phyloP scores from a whole-genome alignment of 2,329 filamentous ascomycete species.

The Cladosporium sp. region DNA sequence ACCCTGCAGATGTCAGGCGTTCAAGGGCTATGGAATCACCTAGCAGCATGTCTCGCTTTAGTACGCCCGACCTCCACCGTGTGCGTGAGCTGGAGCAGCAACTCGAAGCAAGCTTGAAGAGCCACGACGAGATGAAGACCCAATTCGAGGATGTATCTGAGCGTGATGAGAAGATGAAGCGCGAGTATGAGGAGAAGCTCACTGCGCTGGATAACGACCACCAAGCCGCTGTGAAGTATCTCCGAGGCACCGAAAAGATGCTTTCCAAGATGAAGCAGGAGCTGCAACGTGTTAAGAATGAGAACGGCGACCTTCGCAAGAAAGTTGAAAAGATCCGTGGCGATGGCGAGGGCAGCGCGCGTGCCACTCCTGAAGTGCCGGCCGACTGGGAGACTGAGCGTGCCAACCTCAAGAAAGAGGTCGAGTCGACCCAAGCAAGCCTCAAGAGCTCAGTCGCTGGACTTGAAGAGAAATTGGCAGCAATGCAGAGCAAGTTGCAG shows the following conservation, averaged over 20 bases:
- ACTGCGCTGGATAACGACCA: constrained; percentile 95
- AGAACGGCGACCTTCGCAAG: constrained; percentile 78
- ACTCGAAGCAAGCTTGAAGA: constrained; percentile 71
- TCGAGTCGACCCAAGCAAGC: constrained; percentile 68
- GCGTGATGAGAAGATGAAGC: constrained; percentile 83
- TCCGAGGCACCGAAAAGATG: constrained; percentile 99
- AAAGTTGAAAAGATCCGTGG: constrained; percentile 59
- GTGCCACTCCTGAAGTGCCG: constrained; percentile 47
- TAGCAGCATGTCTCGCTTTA: constrained; percentile 63
- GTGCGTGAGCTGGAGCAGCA: constrained; percentile 86
- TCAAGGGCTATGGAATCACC: constrained; percentile 73
- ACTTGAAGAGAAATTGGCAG: constrained; percentile 70
- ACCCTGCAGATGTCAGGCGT: constrained; percentile 69
- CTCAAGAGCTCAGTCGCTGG: constrained; percentile 64
- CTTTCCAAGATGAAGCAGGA: constrained; percentile 98
- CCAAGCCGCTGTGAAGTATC: constrained; percentile 95
- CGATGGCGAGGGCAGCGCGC: constrained; percentile 27
- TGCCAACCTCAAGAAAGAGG: constrained; percentile 63
- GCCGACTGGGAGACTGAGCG: constrained; percentile 76
- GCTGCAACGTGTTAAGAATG: constrained; percentile 84
- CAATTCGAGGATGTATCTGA: constrained; percentile 74
- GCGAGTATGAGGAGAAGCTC: constrained; percentile 87
- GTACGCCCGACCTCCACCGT: constrained; percentile 74
- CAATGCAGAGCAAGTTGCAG: constrained; percentile 69
- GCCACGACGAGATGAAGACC: constrained; percentile 82